phyloP scores from a whole-genome alignment of 345 rosid species.

The Rhodamnia rubescens region DNA sequence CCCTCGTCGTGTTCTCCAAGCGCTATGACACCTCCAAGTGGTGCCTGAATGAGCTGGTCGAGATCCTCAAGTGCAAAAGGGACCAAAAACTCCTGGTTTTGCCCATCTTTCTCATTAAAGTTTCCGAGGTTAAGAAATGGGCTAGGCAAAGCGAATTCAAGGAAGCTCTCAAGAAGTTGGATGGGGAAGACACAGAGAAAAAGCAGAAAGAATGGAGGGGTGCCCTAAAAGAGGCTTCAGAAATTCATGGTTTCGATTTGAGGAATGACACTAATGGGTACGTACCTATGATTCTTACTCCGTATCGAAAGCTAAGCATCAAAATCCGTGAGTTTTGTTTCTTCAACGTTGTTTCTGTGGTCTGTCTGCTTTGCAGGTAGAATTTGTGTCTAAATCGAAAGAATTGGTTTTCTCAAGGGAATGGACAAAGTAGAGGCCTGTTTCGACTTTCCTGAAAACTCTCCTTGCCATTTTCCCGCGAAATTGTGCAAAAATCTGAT shows the following conservation, averaged over 20 bases:
- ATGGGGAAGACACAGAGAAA: background rate
- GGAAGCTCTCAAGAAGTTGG: too few relatives aligned
- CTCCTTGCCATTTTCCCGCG: background rate
- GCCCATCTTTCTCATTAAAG: background rate
- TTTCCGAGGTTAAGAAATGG: too few relatives aligned
- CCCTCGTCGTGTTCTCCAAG: background rate
- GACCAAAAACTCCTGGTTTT: background rate
- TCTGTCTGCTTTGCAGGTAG: background rate
- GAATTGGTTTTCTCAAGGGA: background rate
- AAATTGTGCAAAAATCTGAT: too few relatives aligned
- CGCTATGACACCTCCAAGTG: background rate
- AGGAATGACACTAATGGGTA: background rate
- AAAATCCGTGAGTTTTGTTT: background rate
- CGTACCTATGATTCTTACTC: background rate
- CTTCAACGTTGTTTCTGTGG: background rate
- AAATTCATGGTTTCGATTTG: background rate
- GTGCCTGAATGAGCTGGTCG: background rate
- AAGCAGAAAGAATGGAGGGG: fast-evolving
- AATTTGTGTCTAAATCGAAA: background rate
- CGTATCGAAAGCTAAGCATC: background rate
- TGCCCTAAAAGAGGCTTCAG: background rate
- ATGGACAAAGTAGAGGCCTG: background rate
- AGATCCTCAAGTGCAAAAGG: background rate
- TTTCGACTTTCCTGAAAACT: background rate
- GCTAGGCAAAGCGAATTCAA: too few relatives aligned